Evolutionary conservation across 805 yeast genomes (phyloP), one percentile per base, ranked within the genome.

Genomic region (Saccharomycopsis fodiens): DNA sequence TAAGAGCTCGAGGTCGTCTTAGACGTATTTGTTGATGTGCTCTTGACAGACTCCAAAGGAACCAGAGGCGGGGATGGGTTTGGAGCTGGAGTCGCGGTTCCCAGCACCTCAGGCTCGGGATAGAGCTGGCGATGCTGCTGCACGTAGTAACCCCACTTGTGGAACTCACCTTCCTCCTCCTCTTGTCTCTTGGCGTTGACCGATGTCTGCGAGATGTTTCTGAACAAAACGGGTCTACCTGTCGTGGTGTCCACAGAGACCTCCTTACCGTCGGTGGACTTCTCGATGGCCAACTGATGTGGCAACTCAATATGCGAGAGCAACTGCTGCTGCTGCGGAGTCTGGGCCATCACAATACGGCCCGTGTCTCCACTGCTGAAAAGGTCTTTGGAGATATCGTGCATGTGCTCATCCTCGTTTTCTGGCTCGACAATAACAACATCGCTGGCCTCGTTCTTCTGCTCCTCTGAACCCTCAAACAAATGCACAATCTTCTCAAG

Each of bases 131-230:
- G 55, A 50, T 81, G 76, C 57, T 78, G 85, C 58, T 80, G 84
- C 53, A 86, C 79, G 56, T 78, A 85, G 57, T 79, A 77, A 16
- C 95, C 95, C 79, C 87, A 79, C 64, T 83, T 79, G 61, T 85
- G 96, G 52, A 87, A 73, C 57, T 85, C 95, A 55, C 96, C 97
- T 67, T 88, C 97, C 59, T 88, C 97, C 50, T 79, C 80, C 59
- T 87, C 96, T 61, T 84, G 86, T 52, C 74, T 76, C 60, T 77
- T 81, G 13, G 88, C 86, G 56, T 83, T 78, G 10, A 64, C 57
- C 0, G 85, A 73, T 1, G 84, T 79, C 52, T 76, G 82, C 0
- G 86, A 79, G 3, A 75, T 65, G 3, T 80, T 76, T 53, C 82
- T 70, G 62, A 79, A 72, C 51, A 82, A 64, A 17, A 83, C 79